Evolutionary conservation across 1,139 yeast genomes (phyloP).

Genomic region (Suhomyces maxii): DNA sequence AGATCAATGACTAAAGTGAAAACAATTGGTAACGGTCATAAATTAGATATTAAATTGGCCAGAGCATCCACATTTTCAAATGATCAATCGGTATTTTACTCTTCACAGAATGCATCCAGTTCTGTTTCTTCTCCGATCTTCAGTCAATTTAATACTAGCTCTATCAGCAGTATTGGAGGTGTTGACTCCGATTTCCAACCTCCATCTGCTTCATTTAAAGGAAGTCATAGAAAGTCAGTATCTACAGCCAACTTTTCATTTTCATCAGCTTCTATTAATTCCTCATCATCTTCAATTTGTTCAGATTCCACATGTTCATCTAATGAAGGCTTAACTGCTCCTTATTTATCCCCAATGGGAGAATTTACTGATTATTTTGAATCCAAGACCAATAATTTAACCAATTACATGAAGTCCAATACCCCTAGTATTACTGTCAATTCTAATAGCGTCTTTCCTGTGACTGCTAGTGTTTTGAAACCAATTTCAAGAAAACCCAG

Average conservation of each 20-base stretch:
- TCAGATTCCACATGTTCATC: slow-evolving; percentile 30
- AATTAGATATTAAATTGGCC: slow-evolving; percentile 15
- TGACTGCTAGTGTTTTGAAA: slow-evolving; percentile 16
- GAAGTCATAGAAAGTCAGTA: slow-evolving; percentile 22
- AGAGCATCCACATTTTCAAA: slow-evolving; percentile 26
- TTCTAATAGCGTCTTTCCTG: slow-evolving; percentile 5
- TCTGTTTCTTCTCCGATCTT: slow-evolving; percentile 11
- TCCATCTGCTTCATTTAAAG: slow-evolving; percentile 32
- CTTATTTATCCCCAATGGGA: slow-evolving; percentile 25
- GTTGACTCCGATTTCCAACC: slow-evolving; percentile 32
- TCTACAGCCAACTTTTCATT: slow-evolving; percentile 22
- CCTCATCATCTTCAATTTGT: slow-evolving; percentile 28
- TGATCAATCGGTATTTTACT: slow-evolving; percentile 22
- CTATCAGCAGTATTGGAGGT: slow-evolving; percentile 5
- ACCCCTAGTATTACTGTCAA: slow-evolving; percentile 1
- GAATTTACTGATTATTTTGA: slow-evolving; percentile 23
- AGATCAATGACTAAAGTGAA: slow-evolving; percentile 23
- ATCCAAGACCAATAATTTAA: slow-evolving; percentile 10
- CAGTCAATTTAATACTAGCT: slow-evolving; percentile 9
- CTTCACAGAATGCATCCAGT: slow-evolving; percentile 12
- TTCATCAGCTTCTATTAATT: slow-evolving; percentile 25
- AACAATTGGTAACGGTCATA: slow-evolving; percentile 2
- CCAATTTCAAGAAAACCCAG: slow-evolving; percentile 23
- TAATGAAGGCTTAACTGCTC: slow-evolving; percentile 30
- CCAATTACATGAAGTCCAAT: slow-evolving; percentile 7